These are phyloP conservation scores for Steccherinum ochraceum DNA, from an alignment of 768 basidiomycete species.

Conservation along the genomic window DNA sequence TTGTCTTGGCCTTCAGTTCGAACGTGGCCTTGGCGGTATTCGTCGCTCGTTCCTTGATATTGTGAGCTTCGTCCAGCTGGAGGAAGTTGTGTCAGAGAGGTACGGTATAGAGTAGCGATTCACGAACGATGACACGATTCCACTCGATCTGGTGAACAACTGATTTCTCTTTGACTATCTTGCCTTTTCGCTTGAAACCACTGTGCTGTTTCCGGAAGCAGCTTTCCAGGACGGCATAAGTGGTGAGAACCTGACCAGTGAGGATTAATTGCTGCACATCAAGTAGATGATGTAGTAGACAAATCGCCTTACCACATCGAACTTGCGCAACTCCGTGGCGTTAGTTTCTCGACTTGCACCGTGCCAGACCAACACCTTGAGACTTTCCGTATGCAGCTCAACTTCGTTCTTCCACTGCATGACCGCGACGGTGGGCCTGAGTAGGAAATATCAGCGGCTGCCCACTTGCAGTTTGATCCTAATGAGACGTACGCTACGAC, in stretches of 20 bases:
- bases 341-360: constrained; percentile 69
- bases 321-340: constrained; percentile 65
- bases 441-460: neutral
- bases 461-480: neutral
- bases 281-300: neutral
- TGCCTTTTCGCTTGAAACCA: constrained; percentile 84
- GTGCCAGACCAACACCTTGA: constrained; percentile 92
- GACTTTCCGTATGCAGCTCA: constrained; percentile 70
- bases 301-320: constrained; percentile 68
- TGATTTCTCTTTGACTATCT: constrained; percentile 83
- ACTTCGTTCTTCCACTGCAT: constrained; percentile 95
- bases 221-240: constrained; percentile 85
- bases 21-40: constrained; percentile 98
- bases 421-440: constrained; percentile 45
- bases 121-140: constrained; percentile 69
- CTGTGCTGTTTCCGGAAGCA: constrained; percentile 89
- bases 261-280: neutral
- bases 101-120: neutral
- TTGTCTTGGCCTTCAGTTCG: constrained; percentile 70
- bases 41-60: constrained; percentile 91
- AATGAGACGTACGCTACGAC: constrained; percentile 74
- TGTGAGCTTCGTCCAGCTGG: constrained; percentile 93
- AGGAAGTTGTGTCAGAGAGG: constrained; percentile 4
- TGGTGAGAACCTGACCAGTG: constrained; percentile 61
- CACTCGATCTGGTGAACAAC: constrained; percentile 81